Evolutionary conservation across 345 rosid species (phyloP).

Genomic region (Salix koriyanagi): DNA sequence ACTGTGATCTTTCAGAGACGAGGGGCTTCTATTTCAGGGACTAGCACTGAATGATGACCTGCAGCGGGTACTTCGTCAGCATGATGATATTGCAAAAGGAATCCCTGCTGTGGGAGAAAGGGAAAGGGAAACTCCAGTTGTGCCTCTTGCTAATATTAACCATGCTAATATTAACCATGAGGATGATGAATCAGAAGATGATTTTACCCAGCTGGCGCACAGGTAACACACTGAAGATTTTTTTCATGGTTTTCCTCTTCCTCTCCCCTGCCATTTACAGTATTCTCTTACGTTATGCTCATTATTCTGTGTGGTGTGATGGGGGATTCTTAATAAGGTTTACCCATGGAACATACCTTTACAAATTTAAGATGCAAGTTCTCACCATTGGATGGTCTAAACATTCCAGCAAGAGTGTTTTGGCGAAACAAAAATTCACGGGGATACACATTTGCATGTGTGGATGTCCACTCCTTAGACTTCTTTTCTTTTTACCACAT

Average conservation of each 20-base stretch:
- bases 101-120: conserved; percentile 29
- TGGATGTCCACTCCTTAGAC: neutral
- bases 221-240: conserved; percentile 40
- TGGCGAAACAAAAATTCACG: neutral
- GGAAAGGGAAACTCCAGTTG: conserved; percentile 32
- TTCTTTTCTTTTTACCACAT: neutral
- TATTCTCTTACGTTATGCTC: neutral
- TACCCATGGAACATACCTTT: neutral
- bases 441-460: neutral
- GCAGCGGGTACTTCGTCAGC: conserved; percentile 75
- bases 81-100: conserved; percentile 79
- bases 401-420: neutral
- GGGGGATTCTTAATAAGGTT: neutral
- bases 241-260: neutral
- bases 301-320: neutral
- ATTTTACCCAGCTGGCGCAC: conserved; percentile 74
- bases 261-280: neutral
- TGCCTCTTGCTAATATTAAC: conserved; percentile 57
- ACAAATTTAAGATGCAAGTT: neutral
- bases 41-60: conserved; percentile 75
- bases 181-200: conserved; percentile 87
- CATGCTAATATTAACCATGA: no score
- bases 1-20: conserved; percentile 50
- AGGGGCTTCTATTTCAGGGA: conserved; percentile 76
- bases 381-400: neutral